Base-by-base conservation (phyloP, 108 stramenopile species). In the Pseudonitzschia delicatissima region DNA sequence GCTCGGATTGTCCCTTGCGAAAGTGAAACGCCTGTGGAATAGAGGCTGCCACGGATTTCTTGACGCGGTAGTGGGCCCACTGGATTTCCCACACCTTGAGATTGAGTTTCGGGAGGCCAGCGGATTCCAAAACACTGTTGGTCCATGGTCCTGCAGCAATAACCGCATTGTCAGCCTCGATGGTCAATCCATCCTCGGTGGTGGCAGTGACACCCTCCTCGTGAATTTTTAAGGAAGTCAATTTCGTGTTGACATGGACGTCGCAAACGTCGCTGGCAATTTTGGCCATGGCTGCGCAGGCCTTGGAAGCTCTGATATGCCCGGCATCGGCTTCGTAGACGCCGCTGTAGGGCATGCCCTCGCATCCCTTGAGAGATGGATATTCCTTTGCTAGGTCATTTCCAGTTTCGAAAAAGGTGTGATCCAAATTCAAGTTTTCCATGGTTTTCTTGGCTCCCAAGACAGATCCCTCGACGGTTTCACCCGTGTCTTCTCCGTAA, bases 291-390 rank as follows among this genome's bases (percentile, higher is more conserved):
- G 77, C 77, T 5, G 62, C 32, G 62, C 77, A 77, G 6, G 77
- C 77, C 49, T 71, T 73, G 15, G 72, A 73, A 2, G 77, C 77
- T 20, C 55, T 58, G 31, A 77, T 73, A 52, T 77, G 77, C 29
- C 77, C 77, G 11, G 77, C 77, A 47, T 66, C 67, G 9, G 66
- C 77, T 62, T 77, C 77, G 72, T 67, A 77, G 12, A 77, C 77
- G 26, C 77, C 77, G 48, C 67, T 68, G 57, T 77, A 77, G 11
- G 71, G 72, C 62, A 48, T 77, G n/a, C 71, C 76, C 29, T 66
- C 32, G 26, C 70, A 72, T 18, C 64, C 59, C 39, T 61, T 64
- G 21, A 77, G 66, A 3, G 76, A 64, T 2, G 76, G 76, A 23
- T 67, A 77, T 0, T 39, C 66, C 32, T 77, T 36, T 0, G 71